Evolutionary conservation across 2,329 filamentous ascomycete genomes (phyloP).

Genomic region (Cladophialophora bantiana): DNA sequence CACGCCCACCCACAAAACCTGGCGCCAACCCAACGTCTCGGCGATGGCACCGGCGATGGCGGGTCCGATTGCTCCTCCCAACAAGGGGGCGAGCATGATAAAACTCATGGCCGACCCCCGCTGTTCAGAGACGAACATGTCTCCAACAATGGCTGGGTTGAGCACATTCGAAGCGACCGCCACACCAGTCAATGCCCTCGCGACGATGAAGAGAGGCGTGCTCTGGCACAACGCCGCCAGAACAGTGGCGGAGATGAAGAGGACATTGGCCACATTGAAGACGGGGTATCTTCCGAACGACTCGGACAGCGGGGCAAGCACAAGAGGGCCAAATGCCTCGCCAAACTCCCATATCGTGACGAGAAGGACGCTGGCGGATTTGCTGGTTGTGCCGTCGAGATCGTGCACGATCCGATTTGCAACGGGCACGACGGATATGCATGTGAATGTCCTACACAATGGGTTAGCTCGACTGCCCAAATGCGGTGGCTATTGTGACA

Average conservation of each 20-base stretch:
- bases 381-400: constrained; percentile 49
- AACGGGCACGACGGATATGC: constrained; percentile 63
- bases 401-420: constrained; percentile 61
- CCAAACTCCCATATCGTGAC: constrained; percentile 59
- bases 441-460: constrained; percentile 62
- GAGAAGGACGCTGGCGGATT: constrained; percentile 59
- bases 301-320: constrained; percentile 56
- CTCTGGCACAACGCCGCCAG: constrained; percentile 50
- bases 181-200: constrained; percentile 54
- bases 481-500: neutral
- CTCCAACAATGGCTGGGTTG: constrained; percentile 68
- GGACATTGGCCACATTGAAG: constrained; percentile 50
- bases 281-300: constrained; percentile 51
- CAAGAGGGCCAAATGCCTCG: constrained; percentile 55
- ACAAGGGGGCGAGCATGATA: constrained; percentile 65
- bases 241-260: constrained; percentile 55
- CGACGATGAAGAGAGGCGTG: constrained; percentile 50
- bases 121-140: constrained; percentile 66
- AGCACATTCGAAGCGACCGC: constrained; percentile 62
- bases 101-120: constrained; percentile 66
- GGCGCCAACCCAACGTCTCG: constrained; percentile 38
- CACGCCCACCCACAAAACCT: constrained; percentile 39
- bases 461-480: constrained; percentile 11
- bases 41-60: constrained; percentile 40
- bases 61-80: constrained; percentile 40